Percentiles rank a stretch among this genome's conserved stretches.
Conservation (phyloP, 2,329 filamentous ascomycete species). For the Fusarium sp. region DNA sequence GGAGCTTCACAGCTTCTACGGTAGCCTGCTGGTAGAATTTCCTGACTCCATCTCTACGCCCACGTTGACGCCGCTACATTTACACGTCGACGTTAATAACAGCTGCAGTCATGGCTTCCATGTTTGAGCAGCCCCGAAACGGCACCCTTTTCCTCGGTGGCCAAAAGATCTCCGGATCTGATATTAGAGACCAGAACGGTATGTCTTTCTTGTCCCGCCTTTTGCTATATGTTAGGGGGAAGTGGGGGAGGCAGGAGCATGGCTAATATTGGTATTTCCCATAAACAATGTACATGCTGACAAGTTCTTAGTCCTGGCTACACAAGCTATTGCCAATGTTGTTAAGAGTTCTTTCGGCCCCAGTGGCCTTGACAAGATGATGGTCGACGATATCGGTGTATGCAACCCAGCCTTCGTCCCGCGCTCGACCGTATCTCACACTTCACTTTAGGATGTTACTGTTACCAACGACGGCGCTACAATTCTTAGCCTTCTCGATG, state of each 20-base stretch:
- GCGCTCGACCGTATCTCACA: slow-evolving; percentile 39
- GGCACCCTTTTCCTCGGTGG: slow-evolving; percentile 97
- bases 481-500: slow-evolving; percentile 93
- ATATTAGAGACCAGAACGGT: slow-evolving; percentile 98
- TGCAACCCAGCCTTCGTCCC: slow-evolving; percentile 50
- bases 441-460: slow-evolving; percentile 80
- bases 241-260: slow-evolving; percentile 41
- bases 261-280: slow-evolving; percentile 35
- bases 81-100: slow-evolving; percentile 40
- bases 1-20: slow-evolving; percentile 50
- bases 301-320: slow-evolving; percentile 78
- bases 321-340: slow-evolving; percentile 97
- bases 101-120: slow-evolving; percentile 79
- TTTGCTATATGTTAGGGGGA: slow-evolving; percentile 43
- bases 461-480: slow-evolving; percentile 99
- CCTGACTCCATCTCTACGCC: slow-evolving; percentile 47
- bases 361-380: slow-evolving; percentile 99
- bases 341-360: slow-evolving; percentile 99
- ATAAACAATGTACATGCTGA: slow-evolving; percentile 34
- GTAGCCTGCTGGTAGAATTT: slow-evolving; percentile 50
- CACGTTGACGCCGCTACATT: slow-evolving; percentile 46
- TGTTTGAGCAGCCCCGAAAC: slow-evolving; percentile 95
- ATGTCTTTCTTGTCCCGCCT: slow-evolving; percentile 50
- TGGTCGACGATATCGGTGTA: slow-evolving; percentile 99
- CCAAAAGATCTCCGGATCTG: slow-evolving; percentile 95